These are phyloP conservation scores for Apiospora pterosperma DNA, from an alignment of 2,329 filamentous ascomycete genomes.

Conservation along the genomic window DNA sequence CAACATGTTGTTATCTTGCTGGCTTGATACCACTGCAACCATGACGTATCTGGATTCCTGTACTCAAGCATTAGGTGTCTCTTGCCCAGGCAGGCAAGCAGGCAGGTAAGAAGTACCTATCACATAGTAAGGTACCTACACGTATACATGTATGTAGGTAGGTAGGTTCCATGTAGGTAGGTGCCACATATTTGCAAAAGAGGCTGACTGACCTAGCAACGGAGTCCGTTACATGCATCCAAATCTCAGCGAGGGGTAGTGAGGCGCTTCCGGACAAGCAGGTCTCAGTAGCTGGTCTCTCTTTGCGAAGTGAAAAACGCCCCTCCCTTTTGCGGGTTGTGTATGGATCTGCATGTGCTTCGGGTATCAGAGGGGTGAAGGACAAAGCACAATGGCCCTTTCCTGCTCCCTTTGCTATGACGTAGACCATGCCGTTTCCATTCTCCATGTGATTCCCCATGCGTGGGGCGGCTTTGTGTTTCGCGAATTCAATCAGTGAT, in stretches of 20 bases:
- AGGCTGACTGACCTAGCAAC: not conserved
- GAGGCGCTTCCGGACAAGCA: not conserved
- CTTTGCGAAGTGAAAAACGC: not conserved
- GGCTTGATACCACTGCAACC: not conserved
- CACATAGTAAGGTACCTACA: too few relatives aligned
- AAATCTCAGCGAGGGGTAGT: not conserved
- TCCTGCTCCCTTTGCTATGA: not conserved
- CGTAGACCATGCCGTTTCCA: conserved; percentile 1
- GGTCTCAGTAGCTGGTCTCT: not conserved
- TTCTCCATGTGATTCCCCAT: conserved; percentile 4
- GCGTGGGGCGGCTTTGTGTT: not conserved
- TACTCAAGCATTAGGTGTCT: too few relatives aligned
- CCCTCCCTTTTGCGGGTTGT: not conserved
- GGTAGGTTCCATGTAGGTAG: not conserved
- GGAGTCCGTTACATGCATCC: not conserved
- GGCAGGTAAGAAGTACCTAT: too few relatives aligned
- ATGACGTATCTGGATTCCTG: not conserved
- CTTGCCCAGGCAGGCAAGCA: too few relatives aligned
- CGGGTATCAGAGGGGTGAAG: not conserved
- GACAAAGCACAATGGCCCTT: not conserved
- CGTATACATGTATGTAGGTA: too few relatives aligned
- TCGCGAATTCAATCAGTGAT: not conserved
- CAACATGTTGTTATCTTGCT: not conserved
- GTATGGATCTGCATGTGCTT: not conserved
- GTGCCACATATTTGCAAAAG: not conserved